Percentiles rank a stretch among this genome's conserved stretches.
Evolutionary conservation across 2,329 filamentous ascomycete species (phyloP).

Genomic region (Coniochaeta sp.): DNA sequence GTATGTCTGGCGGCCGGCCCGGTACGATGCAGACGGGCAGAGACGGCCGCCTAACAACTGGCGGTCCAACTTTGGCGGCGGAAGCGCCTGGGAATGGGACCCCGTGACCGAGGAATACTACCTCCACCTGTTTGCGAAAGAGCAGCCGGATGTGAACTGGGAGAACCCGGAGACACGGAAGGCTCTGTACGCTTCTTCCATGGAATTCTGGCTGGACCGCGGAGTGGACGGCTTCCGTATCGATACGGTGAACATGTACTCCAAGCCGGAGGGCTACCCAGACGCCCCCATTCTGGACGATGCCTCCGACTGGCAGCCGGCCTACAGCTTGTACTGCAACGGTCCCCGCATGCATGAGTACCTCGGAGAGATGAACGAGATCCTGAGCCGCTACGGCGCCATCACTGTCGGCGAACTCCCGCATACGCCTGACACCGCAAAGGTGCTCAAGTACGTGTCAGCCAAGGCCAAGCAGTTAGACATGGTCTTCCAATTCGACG

Average conservation of each 20-base stretch:
- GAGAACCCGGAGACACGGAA: constrained; percentile 58
- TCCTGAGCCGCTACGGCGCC: constrained; percentile 38
- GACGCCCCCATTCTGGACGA: too few relatives aligned
- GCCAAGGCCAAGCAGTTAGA: constrained; percentile 43
- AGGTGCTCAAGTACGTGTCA: constrained; percentile 27
- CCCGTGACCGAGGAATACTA: constrained; percentile 42
- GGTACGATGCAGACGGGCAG: constrained; percentile 47
- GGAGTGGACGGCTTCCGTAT: constrained; percentile 61
- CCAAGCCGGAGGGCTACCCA: constrained; percentile 51
- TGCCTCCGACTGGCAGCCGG: constrained; percentile 24
- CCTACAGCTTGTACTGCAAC: constrained; percentile 10
- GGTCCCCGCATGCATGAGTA: constrained; percentile 35
- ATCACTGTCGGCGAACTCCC: constrained; percentile 48
- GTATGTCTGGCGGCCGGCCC: constrained; percentile 60
- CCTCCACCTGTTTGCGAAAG: constrained; percentile 61
- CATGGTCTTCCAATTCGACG: constrained; percentile 69
- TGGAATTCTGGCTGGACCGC: constrained; percentile 62
- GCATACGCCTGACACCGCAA: constrained; percentile 33
- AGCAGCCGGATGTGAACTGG: constrained; percentile 76
- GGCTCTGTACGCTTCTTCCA: constrained; percentile 62
- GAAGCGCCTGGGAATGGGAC: constrained; percentile 42
- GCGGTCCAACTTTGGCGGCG: constrained; percentile 26
- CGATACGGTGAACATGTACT: constrained; percentile 63
- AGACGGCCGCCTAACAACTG: constrained; percentile 56
- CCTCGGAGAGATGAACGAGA: constrained; percentile 34